Base-by-base conservation (phyloP, 1,284 basidiomycete genomes). In the Cryptococcus sp. region DNA sequence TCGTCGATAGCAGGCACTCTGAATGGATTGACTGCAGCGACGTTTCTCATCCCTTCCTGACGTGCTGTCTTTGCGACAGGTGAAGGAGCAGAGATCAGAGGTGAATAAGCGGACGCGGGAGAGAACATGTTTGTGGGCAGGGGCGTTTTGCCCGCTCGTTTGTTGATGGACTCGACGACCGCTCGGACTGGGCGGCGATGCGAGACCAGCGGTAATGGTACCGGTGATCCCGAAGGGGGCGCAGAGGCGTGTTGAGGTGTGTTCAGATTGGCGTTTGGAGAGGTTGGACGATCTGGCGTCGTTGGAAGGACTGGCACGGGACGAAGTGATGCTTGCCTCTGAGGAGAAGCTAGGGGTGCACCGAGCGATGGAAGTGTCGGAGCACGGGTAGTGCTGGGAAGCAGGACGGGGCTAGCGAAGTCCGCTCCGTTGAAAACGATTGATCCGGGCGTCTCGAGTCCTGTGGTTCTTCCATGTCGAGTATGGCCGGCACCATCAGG, bases 101-200 rank as follows among this genome's bases (percentile, higher is more conserved):
- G 57, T 5, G 71, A 68, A 50, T 70, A 70, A 6, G 51, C 47
- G 10, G 61, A 64, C 22, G 50, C 50, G 1, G 72, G 68, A 17
- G 70, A 68, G 2, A 66, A 54, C 8, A 69, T 41, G 19, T 49
- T 59, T 15, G 57, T 50, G 4, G 66, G 61, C 17, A 52, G 5
- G 3, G 47, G 23, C 3, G 59, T 57, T 5, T 46, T 47, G 13
- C 56, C 54, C 3, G 62, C 70, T 41, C 70, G 57, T 49, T 68
- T 69, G 52, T 75, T 75, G 62, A 75, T 75, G 0, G 68, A 71
- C 39, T 69, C 63, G 53, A 75, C 73, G 11, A 75, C 67, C 13
- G 74, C 73, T 42, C 60, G 52, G 0, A 75, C 73, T 0, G 71
- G 68, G 46, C 73, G 56, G 15, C 73, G 62, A 50, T 67, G 64